Evolutionary conservation across 768 basidiomycete genomes (phyloP).

Genomic region (Pleurotus djamor): DNA sequence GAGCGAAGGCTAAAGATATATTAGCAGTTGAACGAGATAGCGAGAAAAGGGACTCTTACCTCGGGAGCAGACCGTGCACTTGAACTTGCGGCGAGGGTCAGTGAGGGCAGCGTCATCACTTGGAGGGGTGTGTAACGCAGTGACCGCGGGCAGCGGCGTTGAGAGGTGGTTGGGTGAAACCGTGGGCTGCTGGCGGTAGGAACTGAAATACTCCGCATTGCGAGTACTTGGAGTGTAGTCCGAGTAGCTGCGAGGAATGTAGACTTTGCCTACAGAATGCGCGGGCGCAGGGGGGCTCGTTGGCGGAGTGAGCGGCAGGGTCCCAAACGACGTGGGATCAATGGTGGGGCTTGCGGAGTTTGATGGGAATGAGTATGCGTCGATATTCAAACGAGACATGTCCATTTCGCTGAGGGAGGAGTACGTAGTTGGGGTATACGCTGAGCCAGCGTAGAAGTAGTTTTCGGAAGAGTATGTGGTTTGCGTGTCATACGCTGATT

Average conservation of each 20-base stretch:
- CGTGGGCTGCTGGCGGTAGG: constrained; percentile 38
- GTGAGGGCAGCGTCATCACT: constrained; percentile 49
- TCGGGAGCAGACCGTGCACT: constrained; percentile 71
- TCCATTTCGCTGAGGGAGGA: constrained; percentile 75
- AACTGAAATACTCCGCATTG: constrained; percentile 41
- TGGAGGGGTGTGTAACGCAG: constrained; percentile 36
- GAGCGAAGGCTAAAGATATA: constrained; percentile 67
- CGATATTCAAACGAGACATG: constrained; percentile 50
- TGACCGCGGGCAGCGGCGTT: constrained; percentile 42
- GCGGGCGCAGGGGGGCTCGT: constrained; percentile 43
- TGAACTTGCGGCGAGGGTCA: constrained; percentile 78
- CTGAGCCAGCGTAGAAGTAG: constrained; percentile 50
- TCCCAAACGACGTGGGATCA: constrained; percentile 59
- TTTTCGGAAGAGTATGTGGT: constrained; percentile 56
- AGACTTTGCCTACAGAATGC: constrained; percentile 25
- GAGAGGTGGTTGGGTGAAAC: constrained; percentile 59
- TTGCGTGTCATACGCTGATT: constrained; percentile 74
- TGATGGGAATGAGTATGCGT: constrained; percentile 18
- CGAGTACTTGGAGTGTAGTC: constrained; percentile 62
- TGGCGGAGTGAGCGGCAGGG: constrained; percentile 56
- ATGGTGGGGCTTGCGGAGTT: constrained; percentile 37
- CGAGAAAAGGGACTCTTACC: constrained; percentile 33
- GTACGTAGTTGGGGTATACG: constrained; percentile 46
- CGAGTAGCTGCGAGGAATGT: constrained; percentile 54
- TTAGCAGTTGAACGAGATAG: too few relatives aligned